Evolutionary conservation across 148 eudicot species (phyloP), one percentile per base, ranked within the genome.

Genomic region (Fagopyrum tataricum): DNA sequence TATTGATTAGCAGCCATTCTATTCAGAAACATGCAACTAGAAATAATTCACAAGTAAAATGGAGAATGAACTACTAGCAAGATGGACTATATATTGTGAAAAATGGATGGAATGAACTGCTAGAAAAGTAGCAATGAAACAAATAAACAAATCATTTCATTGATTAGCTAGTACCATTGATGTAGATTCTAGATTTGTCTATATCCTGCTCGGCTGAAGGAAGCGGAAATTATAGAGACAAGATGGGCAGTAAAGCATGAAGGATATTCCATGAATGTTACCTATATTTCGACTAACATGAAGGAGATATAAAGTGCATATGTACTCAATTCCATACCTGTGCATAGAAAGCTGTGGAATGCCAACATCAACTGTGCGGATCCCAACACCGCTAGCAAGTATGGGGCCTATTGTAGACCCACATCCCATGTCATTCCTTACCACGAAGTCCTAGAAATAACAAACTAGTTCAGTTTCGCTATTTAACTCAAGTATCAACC

Each of bases 341-440:
- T 94, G 98, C 98, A 94, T 94, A 72, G 98, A 93, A 68, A 93
- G 89, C 68, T 93, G 98, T 74, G 97, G 81, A 74, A 94, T 89
- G 70, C 98, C 89, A 79, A 96, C 89, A 79, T 94, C 98, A 76
- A 94, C 97, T 15, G 98, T 94, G 21, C 98, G 97, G 62, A 94
- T 89, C 74, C 97, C 98, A 64, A 91, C 84, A 64, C 97, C 98
- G 6, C 97, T 83, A 84, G 98, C 97, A 75, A 94, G 91, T 79
- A 94, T 94, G 61, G 98, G 98, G 62, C 98, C 98, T 51, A 94
- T 94, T 73, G 98, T 94, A 21, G 98, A 94, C 73, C 98, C 98
- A 83, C 98, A 94, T 46, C 98, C 98, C 98, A 94, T 94, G 83
- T 94, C 98, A 78, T 94, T 94, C 86, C 96, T 88, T 80, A 91